Base-by-base conservation (phyloP, 352 stramenopile genomes). In the Phytopythium oedochilum region DNA sequence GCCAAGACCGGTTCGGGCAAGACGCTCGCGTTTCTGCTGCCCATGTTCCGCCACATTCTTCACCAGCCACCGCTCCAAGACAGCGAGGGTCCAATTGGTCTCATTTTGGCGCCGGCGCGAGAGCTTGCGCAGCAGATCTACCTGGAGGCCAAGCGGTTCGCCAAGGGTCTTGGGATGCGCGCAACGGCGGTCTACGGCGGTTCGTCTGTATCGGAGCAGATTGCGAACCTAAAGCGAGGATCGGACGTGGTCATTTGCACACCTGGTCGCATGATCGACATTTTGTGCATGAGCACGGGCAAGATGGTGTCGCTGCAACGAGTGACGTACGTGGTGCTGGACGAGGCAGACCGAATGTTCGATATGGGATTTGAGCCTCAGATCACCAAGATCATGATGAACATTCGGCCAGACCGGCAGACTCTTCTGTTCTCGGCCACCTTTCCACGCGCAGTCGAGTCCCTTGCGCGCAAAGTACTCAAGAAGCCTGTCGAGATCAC, bases 351-450 rank as follows among this genome's bases (percentile, higher is more conserved):
- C 73, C 89, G 97, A 20, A 99, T 99, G 94, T 99, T 99, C 66
- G 98, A 99, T 70, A 99, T 99, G 97, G 98, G 97, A 12, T 99
- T 99, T 71, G 97, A 99, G 59, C 97, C 97, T 14, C 98, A 99
- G 70, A 98, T 99, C 60, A 94, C 85, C 15, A 98, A 97, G 63
- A 98, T 98, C 52, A 86, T 97, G 69, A 71, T 90, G 63, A 97
- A 98, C 42, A 89, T 97, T 59, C 89, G 94, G 0, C 78, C 86
- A 25, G 89, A 97, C 60, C 82, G 90, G 2, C 92, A 98, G 57
- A 97, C 89, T 7, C 60, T 99, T 15, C 80, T 99, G 20, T 99
- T 99, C 63, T 99, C 94, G 9, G 98, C 98, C 5, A 99, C 98
- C 2, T 99, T 99, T 71, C 96, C 95, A 23, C 91, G 93, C 34